Evolutionary conservation across 2,329 filamentous ascomycete species (phyloP).

Genomic region (Exophiala sideris): DNA sequence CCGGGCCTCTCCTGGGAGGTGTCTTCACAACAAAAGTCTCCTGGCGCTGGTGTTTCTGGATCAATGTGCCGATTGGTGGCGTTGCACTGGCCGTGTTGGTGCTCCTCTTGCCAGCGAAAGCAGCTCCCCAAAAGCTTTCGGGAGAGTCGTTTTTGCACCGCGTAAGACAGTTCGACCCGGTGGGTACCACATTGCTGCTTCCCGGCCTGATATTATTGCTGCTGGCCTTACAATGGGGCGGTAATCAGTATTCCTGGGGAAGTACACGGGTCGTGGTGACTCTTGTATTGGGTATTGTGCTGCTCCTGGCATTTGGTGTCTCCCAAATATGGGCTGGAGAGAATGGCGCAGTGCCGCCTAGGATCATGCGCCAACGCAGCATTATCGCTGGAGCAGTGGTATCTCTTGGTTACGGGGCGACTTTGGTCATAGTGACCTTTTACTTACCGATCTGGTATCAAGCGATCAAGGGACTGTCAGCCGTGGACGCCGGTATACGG

Average conservation of each 20-base stretch:
- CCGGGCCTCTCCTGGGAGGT: slow-evolving; percentile 43
- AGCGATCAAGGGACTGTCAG: slow-evolving; percentile 37
- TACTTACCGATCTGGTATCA: slow-evolving; percentile 47
- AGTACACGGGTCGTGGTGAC: slow-evolving; percentile 24
- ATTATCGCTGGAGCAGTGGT: slow-evolving; percentile 34
- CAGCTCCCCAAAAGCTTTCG: slow-evolving; percentile 26
- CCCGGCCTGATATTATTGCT: no score
- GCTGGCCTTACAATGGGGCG: no score
- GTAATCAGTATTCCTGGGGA: no score
- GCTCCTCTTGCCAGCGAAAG: slow-evolving; percentile 26
- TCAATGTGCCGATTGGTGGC: slow-evolving; percentile 36
- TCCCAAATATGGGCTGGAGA: slow-evolving; percentile 47
- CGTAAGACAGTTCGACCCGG: no score
- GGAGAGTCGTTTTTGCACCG: not conserved
- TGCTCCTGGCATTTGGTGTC: slow-evolving; percentile 43
- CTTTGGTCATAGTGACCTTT: slow-evolving; percentile 37
- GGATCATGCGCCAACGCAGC: slow-evolving; percentile 39
- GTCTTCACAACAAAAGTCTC: slow-evolving; percentile 36
- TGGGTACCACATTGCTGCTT: no score
- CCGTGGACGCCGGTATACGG: slow-evolving; percentile 20
- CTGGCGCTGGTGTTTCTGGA: slow-evolving; percentile 31
- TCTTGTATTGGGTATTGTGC: slow-evolving; percentile 44
- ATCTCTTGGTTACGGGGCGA: slow-evolving; percentile 34
- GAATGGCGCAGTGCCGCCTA: slow-evolving; percentile 39
- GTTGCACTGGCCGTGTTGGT: slow-evolving; percentile 29